Base-by-base conservation (phyloP, 1,284 basidiomycete genomes). In the Leccinum angustisporum region DNA sequence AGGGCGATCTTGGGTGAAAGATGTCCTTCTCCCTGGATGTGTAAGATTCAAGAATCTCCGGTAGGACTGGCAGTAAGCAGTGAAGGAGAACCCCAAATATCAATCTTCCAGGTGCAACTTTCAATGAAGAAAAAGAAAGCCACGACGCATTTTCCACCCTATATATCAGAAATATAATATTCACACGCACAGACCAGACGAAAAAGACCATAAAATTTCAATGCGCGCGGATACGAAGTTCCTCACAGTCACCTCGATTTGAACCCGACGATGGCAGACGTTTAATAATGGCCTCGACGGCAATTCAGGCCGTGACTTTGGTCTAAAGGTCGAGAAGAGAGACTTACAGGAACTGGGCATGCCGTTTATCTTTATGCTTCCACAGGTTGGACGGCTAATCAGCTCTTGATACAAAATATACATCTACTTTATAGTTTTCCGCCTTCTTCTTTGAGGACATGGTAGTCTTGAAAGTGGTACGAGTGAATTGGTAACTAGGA, bases 21-120 rank as follows among this genome's bases (percentile, higher is more conserved):
- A 69, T 57, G 25, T 73, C 60, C 36, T 55, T 82, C 79, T 81
- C 73, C 86, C 85, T 81, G 75, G 77, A 72, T 67, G 71, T 65
- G 66, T 67, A 71, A 69, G 75, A 76, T 77, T 85, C 85, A 87
- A 83, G 81, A 77, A 76, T 70, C 75, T 75, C 77, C 75, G 66
- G 75, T 80, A 61, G 65, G 61, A 63, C 57, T 48, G 43, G 57
- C 61, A 46, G 60, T 60, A 36, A 18, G 11, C 21, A 63, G 61
- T 58, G 34, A 65, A 72, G 76, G 74, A 78, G 75, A 71, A 80
- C 78, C 85, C 82, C 86, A 88, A 88, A 88, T 87, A 87, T 86
- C 83, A 81, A 80, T 79, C 78, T 69, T 73, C 78, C 77, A 85
- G 86, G 87, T 87, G 82, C 80, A 74, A 88, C 86, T 88, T 88